These are phyloP conservation scores for Pyricularia sp. DNA, from an alignment of 2,329 filamentous ascomycete genomes.

Conservation along the genomic window DNA sequence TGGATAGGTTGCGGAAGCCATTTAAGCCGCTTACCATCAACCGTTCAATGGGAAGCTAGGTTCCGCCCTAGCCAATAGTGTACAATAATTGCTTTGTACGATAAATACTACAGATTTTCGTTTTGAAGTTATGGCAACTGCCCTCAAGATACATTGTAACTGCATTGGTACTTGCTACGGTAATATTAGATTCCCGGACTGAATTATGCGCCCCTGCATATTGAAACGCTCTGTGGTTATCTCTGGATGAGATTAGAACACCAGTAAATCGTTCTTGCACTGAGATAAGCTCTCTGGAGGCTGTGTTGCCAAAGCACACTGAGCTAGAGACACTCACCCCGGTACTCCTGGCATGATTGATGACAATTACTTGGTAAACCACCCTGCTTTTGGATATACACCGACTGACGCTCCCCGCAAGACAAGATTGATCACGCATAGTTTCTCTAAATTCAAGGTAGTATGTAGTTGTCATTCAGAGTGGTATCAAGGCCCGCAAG, in stretches of 20 bases:
- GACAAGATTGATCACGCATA: not conserved
- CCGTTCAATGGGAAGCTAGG: slow-evolving; percentile 17
- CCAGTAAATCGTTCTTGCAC: too few relatives aligned
- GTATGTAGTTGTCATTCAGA: too few relatives aligned
- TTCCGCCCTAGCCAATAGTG: not conserved
- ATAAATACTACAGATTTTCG: not conserved
- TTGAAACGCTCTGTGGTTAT: not conserved
- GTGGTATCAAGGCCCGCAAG: too few relatives aligned
- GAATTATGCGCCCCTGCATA: not conserved
- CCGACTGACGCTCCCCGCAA: not conserved
- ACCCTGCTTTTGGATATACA: not conserved
- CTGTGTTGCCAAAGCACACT: too few relatives aligned
- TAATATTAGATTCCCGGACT: not conserved
- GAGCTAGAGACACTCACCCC: too few relatives aligned
- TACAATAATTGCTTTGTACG: not conserved
- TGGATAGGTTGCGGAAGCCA: slow-evolving; percentile 42
- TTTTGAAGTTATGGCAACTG: not conserved
- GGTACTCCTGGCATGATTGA: too few relatives aligned
- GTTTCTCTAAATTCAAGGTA: not conserved
- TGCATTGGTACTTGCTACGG: not conserved
- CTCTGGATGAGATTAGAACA: not conserved
- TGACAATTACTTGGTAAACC: not conserved
- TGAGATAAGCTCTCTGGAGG: too few relatives aligned
- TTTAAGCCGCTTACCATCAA: slow-evolving; percentile 49
- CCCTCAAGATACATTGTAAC: not conserved